phyloP scores from a whole-genome alignment of 148 eudicot genomes.

The Vaccinium darrowii region DNA sequence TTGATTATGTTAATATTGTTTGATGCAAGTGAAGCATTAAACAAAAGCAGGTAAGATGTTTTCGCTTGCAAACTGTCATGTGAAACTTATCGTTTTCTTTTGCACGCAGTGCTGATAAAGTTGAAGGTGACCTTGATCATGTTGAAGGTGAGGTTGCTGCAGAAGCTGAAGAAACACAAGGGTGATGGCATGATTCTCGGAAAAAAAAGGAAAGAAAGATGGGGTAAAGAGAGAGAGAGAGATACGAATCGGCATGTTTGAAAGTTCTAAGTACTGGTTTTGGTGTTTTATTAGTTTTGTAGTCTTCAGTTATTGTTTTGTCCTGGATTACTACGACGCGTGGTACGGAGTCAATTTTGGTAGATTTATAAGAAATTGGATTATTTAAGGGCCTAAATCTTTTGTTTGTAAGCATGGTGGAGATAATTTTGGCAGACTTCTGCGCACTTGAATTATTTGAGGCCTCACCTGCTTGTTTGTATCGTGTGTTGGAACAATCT shows the following conservation, averaged over 20 bases:
- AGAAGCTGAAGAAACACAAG: constrained; percentile 39
- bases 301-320: neutral
- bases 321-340: neutral
- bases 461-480: neutral
- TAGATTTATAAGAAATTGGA: constrained; percentile 9
- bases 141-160: constrained; percentile 38
- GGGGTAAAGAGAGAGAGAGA: neutral
- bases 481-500: neutral
- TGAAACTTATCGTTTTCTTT: constrained; percentile 15
- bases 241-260: neutral
- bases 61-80: constrained; percentile 4
- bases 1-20: neutral
- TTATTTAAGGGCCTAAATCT: constrained; percentile 9
- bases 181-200: constrained; percentile 13
- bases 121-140: constrained; percentile 44
- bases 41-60: neutral
- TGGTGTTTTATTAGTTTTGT: neutral
- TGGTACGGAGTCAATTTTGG: constrained; percentile 21
- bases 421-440: neutral
- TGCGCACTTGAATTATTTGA: neutral
- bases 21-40: neutral
- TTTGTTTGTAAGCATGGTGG: constrained; percentile 12
- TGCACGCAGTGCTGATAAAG: constrained; percentile 41
- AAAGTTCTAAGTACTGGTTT: constrained; percentile 8
- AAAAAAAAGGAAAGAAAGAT: neutral